Conservation (phyloP, 352 stramenopile species). For the Phytophthora chlamydospora region DNA sequence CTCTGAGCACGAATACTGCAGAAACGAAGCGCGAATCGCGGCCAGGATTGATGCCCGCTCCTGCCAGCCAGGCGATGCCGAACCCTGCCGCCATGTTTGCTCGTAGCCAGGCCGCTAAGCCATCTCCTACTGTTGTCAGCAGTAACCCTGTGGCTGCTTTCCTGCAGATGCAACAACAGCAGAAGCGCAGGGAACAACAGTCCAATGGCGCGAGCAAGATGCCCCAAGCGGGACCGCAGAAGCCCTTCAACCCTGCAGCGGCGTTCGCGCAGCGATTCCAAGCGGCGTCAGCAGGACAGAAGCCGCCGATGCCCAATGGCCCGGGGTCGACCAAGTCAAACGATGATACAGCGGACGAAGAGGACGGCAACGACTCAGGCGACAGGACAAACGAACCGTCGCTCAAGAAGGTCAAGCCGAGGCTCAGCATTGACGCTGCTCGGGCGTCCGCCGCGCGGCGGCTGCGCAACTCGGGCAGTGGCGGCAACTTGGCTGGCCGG, state of each 20-base stretch:
- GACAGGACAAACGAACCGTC: slow-evolving; percentile 55
- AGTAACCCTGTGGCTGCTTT: slow-evolving; percentile 62
- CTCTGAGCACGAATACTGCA: slow-evolving; percentile 9
- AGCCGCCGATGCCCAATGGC: slow-evolving; percentile 42
- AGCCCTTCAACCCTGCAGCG: slow-evolving; percentile 54
- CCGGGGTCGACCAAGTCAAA: slow-evolving; percentile 41
- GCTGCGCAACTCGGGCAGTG: slow-evolving; percentile 66
- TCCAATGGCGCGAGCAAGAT: slow-evolving; percentile 14
- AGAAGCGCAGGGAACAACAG: slow-evolving; percentile 31
- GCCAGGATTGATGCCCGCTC: slow-evolving; percentile 7
- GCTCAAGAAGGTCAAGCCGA: slow-evolving; percentile 78
- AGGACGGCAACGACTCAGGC: slow-evolving; percentile 43
- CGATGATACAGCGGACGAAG: slow-evolving; percentile 41
- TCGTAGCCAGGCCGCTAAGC: slow-evolving; percentile 44
- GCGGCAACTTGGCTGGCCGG: slow-evolving; percentile 54
- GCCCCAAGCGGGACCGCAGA: slow-evolving; percentile 22
- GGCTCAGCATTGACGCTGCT: slow-evolving; percentile 79
- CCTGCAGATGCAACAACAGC: slow-evolving; percentile 59
- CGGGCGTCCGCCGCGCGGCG: slow-evolving; percentile 69
- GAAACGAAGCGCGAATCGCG: slow-evolving; percentile 23
- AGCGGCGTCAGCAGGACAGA: slow-evolving; percentile 32
- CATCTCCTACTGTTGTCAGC: slow-evolving; percentile 11
- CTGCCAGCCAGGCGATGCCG: slow-evolving; percentile 23
- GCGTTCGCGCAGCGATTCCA: slow-evolving; percentile 67
- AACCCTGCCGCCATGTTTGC: slow-evolving; percentile 74